Base-by-base conservation (phyloP, 2,329 filamentous ascomycete species). In the Talaromyces piceae region DNA sequence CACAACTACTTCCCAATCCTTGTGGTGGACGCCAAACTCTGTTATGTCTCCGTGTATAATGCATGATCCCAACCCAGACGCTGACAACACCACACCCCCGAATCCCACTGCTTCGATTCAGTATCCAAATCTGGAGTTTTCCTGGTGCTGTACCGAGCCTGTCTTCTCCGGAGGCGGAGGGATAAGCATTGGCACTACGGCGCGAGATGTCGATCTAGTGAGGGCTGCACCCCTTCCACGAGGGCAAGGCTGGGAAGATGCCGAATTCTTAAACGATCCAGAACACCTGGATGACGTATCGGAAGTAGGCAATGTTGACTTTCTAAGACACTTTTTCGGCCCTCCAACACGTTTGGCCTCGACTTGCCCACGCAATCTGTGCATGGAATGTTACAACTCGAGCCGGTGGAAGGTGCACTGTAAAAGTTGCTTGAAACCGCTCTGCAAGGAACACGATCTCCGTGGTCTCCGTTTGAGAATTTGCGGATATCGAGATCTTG, bases 401-500 rank as follows among this genome's bases (percentile, higher is more conserved):
- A 75, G 77, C 44, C 72, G 76, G 45, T 82, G 79, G 79, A 80
- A 79, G 58, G 73, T 81, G n/a, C 72, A 76, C 33, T 82, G 79
- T 62, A 76, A 77, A 58, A 73, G 69, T 41, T 82, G 79, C 65
- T 77, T 77, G 37, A 77, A 72, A 49, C 73, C 78, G 2, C 66
- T 82, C 23, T 82, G 79, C 63, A 79, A 80, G 57, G 78, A 81
- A 57, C 79, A 82, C 60, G 79, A 82, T 56, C 74, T 82, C 41
- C 73, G 78, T 23, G 77, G 73, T 12, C 67, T 80, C 18, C 77
- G 78, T 49, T 68, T 80, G 25, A 70, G 78, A 31, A 79, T 80
- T 45, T 82, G 79, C 59, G 79, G 79, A 16, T 81, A 75, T 57
- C 69, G 76, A 56, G 78, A 81, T 47, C 70, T 82, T 52, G 67